Conservation (phyloP, 1,284 basidiomycete species). For the Sanghuangporus baumii region DNA sequence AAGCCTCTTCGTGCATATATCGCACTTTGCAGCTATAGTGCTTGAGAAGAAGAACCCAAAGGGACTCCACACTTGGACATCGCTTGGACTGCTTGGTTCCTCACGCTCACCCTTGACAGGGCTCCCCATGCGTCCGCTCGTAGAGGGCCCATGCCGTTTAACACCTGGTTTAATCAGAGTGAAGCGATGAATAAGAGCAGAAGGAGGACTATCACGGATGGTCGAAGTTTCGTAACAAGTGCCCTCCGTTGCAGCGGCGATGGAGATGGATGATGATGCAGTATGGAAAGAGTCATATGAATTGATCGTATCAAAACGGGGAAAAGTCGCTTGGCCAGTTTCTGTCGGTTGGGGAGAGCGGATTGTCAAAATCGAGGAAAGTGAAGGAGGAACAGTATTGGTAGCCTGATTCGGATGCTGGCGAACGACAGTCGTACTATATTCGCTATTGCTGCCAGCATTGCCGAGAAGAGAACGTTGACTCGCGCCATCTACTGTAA, state of each 20-base stretch:
- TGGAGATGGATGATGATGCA: slow-evolving; percentile 49
- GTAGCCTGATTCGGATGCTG: slow-evolving; percentile 35
- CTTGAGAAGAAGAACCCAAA: slow-evolving; percentile 73
- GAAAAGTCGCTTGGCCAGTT: slow-evolving; percentile 28
- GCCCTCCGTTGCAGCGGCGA: slow-evolving; percentile 64
- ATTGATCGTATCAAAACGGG: slow-evolving; percentile 41
- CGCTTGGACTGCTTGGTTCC: slow-evolving; percentile 10
- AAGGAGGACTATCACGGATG: slow-evolving; percentile 38
- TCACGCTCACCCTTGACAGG: slow-evolving; percentile 6
- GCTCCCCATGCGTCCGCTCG: slow-evolving; percentile 26
- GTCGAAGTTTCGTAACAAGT: slow-evolving; percentile 41
- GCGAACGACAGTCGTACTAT: slow-evolving; percentile 64
- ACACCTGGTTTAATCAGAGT: slow-evolving; percentile 75
- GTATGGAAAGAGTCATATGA: slow-evolving; percentile 69
- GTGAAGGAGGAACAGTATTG: slow-evolving; percentile 43
- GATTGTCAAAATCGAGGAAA: slow-evolving; percentile 72
- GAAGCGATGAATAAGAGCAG: slow-evolving; percentile 73
- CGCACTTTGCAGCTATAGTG: slow-evolving; percentile 69
- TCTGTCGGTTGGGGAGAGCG: slow-evolving; percentile 46
- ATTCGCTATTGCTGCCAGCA: slow-evolving; percentile 38
- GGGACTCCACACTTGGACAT: slow-evolving; percentile 53
- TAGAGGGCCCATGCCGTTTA: slow-evolving; percentile 40
- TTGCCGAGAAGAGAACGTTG: slow-evolving; percentile 50
- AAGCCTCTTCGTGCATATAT: slow-evolving; percentile 74
- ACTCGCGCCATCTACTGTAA: slow-evolving; percentile 30